Conservation (phyloP, 148 eudicot species). For the Camellia sinensis region DNA sequence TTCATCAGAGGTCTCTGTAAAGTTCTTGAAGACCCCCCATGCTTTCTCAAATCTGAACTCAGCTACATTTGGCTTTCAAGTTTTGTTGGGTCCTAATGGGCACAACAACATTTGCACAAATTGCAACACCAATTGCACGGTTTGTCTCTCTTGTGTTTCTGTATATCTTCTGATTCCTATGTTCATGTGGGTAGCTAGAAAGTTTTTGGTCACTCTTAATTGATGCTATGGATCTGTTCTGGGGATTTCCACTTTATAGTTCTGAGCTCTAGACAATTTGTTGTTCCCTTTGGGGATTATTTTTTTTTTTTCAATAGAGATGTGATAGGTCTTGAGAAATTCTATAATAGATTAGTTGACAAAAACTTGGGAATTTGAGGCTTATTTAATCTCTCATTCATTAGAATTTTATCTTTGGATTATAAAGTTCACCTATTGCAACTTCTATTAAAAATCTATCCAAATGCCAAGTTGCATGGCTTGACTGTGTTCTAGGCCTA, state of each 20-base stretch:
- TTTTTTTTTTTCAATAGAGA: no score
- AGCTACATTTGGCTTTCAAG: conserved; percentile 68
- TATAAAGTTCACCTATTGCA: not conserved
- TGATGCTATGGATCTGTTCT: not conserved
- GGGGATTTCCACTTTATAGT: not conserved
- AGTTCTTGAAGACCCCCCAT: conserved; percentile 59
- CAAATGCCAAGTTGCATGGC: not conserved
- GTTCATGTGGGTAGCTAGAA: not conserved
- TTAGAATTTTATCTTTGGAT: not conserved
- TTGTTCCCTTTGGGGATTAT: no score
- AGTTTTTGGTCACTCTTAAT: not conserved
- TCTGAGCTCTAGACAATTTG: no score
- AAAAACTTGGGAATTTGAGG: not conserved
- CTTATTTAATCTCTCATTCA: not conserved
- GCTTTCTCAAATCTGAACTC: conserved; percentile 45
- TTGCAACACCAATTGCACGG: conserved; percentile 77
- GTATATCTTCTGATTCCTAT: no score
- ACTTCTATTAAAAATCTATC: not conserved
- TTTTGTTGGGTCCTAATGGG: conserved; percentile 32
- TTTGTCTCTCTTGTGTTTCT: conserved; percentile 19
- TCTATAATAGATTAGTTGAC: not conserved
- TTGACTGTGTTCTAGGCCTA: not conserved
- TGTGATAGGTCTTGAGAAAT: not conserved
- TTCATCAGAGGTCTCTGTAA: conserved; percentile 53
- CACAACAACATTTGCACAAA: conserved; percentile 30